These are phyloP conservation scores for Rhynchospora pubera DNA, from an alignment of 176 grass and related monocot genomes.

Conservation along the genomic window DNA sequence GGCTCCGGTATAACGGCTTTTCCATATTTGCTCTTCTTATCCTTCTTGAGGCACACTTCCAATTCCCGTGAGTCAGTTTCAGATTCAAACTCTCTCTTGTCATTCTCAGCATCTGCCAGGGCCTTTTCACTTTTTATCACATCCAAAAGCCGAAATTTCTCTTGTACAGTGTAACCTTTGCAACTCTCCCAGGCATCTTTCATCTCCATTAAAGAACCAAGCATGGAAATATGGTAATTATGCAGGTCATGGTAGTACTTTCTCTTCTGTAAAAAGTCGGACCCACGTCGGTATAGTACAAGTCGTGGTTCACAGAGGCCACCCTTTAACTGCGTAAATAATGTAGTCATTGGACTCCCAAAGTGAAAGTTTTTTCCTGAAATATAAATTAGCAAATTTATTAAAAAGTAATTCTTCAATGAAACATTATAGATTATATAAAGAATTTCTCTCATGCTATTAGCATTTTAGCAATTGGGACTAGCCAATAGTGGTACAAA, in stretches of 20 bases:
- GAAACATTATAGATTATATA: neutral
- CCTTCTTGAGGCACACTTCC: slow-evolving; percentile 14
- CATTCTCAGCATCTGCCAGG: slow-evolving; percentile 22
- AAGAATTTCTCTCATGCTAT: neutral
- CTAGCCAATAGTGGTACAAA: neutral
- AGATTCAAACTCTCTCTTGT: slow-evolving; percentile 13
- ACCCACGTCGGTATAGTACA: slow-evolving; percentile 47
- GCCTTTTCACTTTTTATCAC: slow-evolving; percentile 29
- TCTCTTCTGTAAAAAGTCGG: slow-evolving; percentile 38
- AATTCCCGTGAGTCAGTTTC: slow-evolving; percentile 13
- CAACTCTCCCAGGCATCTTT: slow-evolving; percentile 73
- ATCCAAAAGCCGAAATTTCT: slow-evolving; percentile 51
- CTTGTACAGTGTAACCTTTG: slow-evolving; percentile 38
- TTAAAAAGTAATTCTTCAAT: neutral
- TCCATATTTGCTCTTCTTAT: slow-evolving; percentile 19
- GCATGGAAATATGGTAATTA: slow-evolving; percentile 76
- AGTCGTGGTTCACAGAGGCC: slow-evolving; percentile 76
- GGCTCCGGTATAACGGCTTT: slow-evolving; percentile 31
- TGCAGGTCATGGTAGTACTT: slow-evolving; percentile 71
- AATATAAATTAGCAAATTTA: slow-evolving; percentile 1
- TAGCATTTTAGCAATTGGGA: neutral
- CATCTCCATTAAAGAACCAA: slow-evolving; percentile 40
- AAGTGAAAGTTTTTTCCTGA: slow-evolving; percentile 66
- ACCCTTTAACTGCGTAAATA: slow-evolving; percentile 52
- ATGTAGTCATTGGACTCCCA: slow-evolving; percentile 37